Evolutionary conservation across 2,329 filamentous ascomycete species (phyloP), one percentile per base, ranked within the genome.

Genomic region (Aspergillus melleus): DNA sequence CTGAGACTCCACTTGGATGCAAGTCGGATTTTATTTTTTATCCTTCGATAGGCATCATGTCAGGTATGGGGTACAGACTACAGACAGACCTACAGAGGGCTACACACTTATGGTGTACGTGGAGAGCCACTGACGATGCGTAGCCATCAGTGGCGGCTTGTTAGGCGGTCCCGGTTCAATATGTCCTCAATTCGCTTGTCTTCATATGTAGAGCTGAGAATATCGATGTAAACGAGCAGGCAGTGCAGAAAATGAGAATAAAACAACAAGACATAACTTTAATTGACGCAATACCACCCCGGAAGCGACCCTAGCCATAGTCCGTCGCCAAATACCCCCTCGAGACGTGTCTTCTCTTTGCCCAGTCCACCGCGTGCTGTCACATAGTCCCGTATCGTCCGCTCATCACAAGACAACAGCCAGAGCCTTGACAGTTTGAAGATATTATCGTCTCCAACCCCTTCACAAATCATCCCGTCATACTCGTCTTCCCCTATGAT

Each of bases 291-390:
- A 72, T 64, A 78, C 77, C 76, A 75, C 77, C 77, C 77, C 77
- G 74, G 77, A 77, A 75, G 77, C 77, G 75, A 77, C 77, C 77
- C 77, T 78, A 77, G 64, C 73, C 75, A 78, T 68, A 69, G 66
- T 78, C 77, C 77, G 66, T 77, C 77, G 72, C 75, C 77, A 76
- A 61, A 52, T 57, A 64, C 63, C 61, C 54, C 58, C 51, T 56
- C 51, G 42, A 66, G 61, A 65, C 54, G 61, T 59, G 50, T 49
- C 53, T 52, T 42, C 53, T 49, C 51, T 32, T 46, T 55, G 61
- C 47, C 59, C 54, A 60, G 52, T 50, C 54, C 53, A 61, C 57
- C 57, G 29, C 49, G 24, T 44, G 52, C 54, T 60, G 26, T 52
- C 39, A 50, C 47, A 49, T 30, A 14, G 42, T 36, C 46, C 46